These are phyloP conservation scores for Schwanniomyces polymorphus DNA, from an alignment of 805 yeast genomes.

Conservation along the genomic window DNA sequence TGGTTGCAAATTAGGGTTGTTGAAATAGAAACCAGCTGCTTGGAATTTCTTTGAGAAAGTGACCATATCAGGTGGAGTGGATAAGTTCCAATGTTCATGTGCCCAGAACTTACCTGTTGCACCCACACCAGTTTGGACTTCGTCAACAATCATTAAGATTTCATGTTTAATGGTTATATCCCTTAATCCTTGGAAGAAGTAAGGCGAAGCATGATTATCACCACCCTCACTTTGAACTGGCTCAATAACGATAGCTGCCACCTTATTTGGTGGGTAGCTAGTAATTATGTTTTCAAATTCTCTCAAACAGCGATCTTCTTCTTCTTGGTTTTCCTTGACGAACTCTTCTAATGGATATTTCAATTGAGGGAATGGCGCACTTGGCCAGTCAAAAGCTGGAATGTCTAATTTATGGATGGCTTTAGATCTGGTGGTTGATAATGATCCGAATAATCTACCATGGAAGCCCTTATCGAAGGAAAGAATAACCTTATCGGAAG, in stretches of 20 bases:
- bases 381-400: conserved; percentile 63
- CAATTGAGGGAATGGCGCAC: conserved; percentile 46
- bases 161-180: conserved; percentile 71
- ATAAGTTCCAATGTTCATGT: conserved; percentile 78
- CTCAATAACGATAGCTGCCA: conserved; percentile 85
- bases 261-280: conserved; percentile 35
- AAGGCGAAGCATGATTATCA: conserved; percentile 79
- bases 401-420: conserved; percentile 58
- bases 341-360: conserved; percentile 40
- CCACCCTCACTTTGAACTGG: conserved; percentile 94
- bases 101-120: conserved; percentile 88
- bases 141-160: conserved; percentile 75
- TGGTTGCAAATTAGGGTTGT: conserved; percentile 71
- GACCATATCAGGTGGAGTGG: conserved; percentile 79
- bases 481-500: conserved; percentile 52
- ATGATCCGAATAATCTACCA: conserved; percentile 56
- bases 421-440: conserved; percentile 56
- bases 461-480: conserved; percentile 59
- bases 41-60: conserved; percentile 89
- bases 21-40: conserved; percentile 85
- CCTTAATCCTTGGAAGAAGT: conserved; percentile 80
- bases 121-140: conserved; percentile 89
- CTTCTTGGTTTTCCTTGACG: conserved; percentile 41
- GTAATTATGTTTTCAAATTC: conserved; percentile 41
- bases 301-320: conserved; percentile 48